These are phyloP conservation scores for Fragaria iinumae DNA, from an alignment of 306 rosid genomes.

Conservation along the genomic window DNA sequence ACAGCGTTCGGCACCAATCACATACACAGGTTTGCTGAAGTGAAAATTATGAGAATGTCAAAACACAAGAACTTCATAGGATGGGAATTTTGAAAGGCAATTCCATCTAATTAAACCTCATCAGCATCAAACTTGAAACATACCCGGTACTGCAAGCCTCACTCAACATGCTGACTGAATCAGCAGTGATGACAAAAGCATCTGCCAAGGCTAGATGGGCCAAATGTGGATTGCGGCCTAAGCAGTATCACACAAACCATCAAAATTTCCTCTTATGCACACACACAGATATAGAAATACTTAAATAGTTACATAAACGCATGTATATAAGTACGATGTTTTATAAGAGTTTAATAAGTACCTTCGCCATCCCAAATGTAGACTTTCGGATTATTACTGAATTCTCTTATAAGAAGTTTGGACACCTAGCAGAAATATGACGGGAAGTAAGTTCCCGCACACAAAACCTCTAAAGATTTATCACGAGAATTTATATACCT, in stretches of 20 bases:
- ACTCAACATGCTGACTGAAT: slow-evolving; percentile 93
- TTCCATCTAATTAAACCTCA: not conserved
- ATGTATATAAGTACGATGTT: slow-evolving; percentile 3
- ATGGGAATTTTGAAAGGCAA: not conserved
- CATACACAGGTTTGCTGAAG: slow-evolving; percentile 85
- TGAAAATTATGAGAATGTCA: slow-evolving; percentile 9
- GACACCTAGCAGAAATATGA: slow-evolving; percentile 53
- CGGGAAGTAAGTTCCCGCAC: slow-evolving; percentile 3
- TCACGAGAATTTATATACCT: slow-evolving; percentile 42
- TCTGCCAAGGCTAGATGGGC: slow-evolving; percentile 88
- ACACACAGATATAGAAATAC: not conserved
- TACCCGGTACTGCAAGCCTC: slow-evolving; percentile 97
- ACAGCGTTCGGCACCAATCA: slow-evolving; percentile 71
- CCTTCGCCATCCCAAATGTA: slow-evolving; percentile 92
- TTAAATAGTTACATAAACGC: not conserved
- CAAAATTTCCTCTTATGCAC: not conserved
- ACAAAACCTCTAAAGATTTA: slow-evolving; percentile 8
- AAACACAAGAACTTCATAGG: slow-evolving; percentile 19
- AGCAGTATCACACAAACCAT: slow-evolving; percentile 7
- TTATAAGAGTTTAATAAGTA: slow-evolving; percentile 30
- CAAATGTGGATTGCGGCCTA: slow-evolving; percentile 80
- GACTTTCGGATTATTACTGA: slow-evolving; percentile 65
- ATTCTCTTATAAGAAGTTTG: slow-evolving; percentile 50
- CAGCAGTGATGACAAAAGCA: slow-evolving; percentile 90
- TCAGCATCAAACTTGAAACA: slow-evolving; percentile 33